Conservation (phyloP, 768 basidiomycete species). For the Lentinula boryana region DNA sequence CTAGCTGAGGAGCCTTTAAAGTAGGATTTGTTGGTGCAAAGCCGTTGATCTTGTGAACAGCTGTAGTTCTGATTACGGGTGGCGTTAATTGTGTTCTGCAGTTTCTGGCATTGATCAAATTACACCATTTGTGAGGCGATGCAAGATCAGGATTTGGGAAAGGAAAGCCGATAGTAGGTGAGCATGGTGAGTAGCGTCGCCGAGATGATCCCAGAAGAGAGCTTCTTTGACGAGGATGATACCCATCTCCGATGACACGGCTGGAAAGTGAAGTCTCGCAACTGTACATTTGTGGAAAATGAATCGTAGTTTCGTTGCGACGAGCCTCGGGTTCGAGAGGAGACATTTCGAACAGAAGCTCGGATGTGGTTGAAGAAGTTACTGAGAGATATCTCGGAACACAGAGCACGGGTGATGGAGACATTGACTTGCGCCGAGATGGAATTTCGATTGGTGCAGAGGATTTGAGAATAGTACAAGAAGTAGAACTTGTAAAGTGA, state of each 20-base stretch:
- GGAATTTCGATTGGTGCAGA: background rate
- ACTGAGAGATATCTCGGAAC: background rate
- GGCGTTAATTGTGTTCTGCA: background rate
- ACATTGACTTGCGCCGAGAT: background rate
- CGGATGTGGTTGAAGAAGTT: background rate
- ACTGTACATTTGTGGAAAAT: background rate
- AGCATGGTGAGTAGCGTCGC: too few species aligned
- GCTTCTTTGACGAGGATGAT: too few species aligned
- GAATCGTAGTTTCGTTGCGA: background rate
- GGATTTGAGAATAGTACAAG: background rate
- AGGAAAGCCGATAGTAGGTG: too few species aligned
- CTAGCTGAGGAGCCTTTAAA: background rate
- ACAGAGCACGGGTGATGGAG: background rate
- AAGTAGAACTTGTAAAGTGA: background rate
- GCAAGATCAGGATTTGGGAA: too few species aligned
- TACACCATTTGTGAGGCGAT: too few species aligned
- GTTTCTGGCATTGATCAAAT: too few species aligned
- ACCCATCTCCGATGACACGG: too few species aligned
- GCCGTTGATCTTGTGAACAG: background rate
- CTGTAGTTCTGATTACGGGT: background rate
- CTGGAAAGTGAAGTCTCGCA: background rate
- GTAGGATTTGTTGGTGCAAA: background rate
- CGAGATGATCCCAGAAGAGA: too few species aligned
- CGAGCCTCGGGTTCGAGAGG: background rate
- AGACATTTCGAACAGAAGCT: background rate